Base-by-base conservation (phyloP, 768 basidiomycete genomes). In the Leucogyrophana mollusca region DNA sequence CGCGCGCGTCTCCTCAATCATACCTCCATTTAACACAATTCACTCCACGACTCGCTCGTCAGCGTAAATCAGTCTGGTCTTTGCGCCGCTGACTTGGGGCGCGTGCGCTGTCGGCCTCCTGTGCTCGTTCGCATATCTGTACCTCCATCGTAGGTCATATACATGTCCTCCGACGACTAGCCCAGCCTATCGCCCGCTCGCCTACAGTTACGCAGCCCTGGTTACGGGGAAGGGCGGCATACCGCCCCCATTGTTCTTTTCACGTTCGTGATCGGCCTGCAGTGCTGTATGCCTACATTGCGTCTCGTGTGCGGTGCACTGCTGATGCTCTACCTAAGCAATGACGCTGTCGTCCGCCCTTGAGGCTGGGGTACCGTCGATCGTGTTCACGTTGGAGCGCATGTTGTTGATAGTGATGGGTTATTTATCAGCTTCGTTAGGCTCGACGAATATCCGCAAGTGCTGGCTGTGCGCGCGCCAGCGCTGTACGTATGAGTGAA, bases 321-420 rank as follows among this genome's bases (percentile, higher is more conserved):
- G n/a, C n/a, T n/a, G n/a, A n/a, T n/a, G n/a, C n/a, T n/a, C n/a
- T n/a, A n/a, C n/a, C n/a, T n/a, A 50, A 87, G 85, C 80, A 13
- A 63, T 86, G 50, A 87, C 86, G 5, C 67, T 88, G 50, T 79
- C 80, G 2, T 83, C 84, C 10, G 81, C 85, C 3, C 82, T 90
- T 54, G 89, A 92, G 59, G 89, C 88, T 11, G 91, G 90, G 40
- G 90, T 93, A 1, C 91, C 89, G 2, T 92, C 90, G 2, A 90
- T 92, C n/a, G n/a, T n/a, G n/a, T n/a, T n/a, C n/a, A n/a, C 21
- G n/a, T n/a, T n/a, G n/a, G n/a, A n/a, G n/a, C n/a, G n/a, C n/a
- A n/a, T n/a, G n/a, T n/a, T n/a, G n/a, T 17, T 36, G 43, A 9
- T 34, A 22, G 36, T 43, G 21, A n/a, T 23, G 32, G 32, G 22